Conservation (phyloP, 73 alveolate genomes). For the Paramecium octaurelia region DNA sequence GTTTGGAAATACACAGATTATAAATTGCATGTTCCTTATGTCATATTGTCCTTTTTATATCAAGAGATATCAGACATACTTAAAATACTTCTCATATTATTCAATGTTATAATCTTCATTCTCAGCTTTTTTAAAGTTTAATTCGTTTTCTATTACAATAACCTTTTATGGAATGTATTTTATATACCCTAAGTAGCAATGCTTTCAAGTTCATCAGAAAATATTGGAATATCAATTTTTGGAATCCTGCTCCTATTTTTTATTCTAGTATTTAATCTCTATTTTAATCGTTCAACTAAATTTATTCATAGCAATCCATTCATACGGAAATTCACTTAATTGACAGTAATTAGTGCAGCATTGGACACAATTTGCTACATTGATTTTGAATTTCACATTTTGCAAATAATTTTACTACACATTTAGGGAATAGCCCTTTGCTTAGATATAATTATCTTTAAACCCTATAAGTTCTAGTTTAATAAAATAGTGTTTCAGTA, state of each 20-base stretch:
- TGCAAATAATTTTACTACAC: background rate
- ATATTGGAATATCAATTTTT: background rate
- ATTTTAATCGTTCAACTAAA: background rate
- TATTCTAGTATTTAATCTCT: background rate
- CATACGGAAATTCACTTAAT: background rate
- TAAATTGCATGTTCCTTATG: constrained; percentile 1
- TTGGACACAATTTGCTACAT: background rate
- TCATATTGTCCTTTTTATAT: background rate
- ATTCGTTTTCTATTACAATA: background rate
- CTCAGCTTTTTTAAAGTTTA: background rate
- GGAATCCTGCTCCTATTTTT: background rate
- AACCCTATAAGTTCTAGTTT: background rate
- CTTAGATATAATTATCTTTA: background rate
- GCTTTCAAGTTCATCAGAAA: background rate
- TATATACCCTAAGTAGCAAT: background rate
- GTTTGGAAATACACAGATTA: background rate
- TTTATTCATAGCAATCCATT: constrained; percentile 1
- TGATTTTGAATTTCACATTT: background rate
- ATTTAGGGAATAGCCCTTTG: background rate
- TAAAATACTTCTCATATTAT: background rate
- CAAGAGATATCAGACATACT: background rate
- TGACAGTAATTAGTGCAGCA: background rate
- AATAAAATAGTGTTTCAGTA: background rate
- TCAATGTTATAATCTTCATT: background rate
- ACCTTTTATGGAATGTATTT: constrained; percentile 4